phyloP scores from a whole-genome alignment of 2,329 filamentous ascomycete genomes.

The Myriosclerotinia scirpicola region DNA sequence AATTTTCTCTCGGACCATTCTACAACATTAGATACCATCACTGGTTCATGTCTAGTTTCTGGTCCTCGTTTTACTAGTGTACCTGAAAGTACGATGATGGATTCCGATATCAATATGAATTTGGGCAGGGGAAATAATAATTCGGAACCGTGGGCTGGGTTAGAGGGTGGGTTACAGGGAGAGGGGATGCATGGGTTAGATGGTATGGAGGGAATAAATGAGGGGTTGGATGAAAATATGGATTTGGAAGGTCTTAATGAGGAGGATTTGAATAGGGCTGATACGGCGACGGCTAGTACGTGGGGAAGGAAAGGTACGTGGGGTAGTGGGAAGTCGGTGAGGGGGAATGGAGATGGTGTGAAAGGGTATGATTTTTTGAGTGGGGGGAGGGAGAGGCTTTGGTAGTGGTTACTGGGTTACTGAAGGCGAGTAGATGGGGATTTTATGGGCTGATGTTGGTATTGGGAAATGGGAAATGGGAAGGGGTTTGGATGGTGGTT shows the following conservation, averaged over 20 bases:
- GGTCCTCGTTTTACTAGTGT: background rate
- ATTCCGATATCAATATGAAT: slow-evolving; percentile 20
- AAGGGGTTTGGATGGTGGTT: too few species aligned
- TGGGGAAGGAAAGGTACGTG: slow-evolving; percentile 23
- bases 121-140: background rate
- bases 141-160: background rate
- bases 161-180: too few species aligned
- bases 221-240: slow-evolving; percentile 13
- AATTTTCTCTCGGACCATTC: background rate
- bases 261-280: background rate
- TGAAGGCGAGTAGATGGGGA: too few species aligned
- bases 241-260: slow-evolving; percentile 13
- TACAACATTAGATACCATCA: background rate
- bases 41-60: background rate
- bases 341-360: background rate
- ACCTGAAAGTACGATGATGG: slow-evolving; percentile 18
- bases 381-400: slow-evolving; percentile 5
- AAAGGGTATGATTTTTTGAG: background rate
- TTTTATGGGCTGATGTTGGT: too few species aligned
- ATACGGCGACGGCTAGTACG: slow-evolving; percentile 30
- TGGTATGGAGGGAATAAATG: background rate
- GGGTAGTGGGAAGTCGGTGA: slow-evolving; percentile 8
- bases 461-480: too few species aligned
- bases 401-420: background rate
- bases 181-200: background rate